Evolutionary conservation across 345 rosid species (phyloP).

Genomic region (Melaleuca quinquenervia): DNA sequence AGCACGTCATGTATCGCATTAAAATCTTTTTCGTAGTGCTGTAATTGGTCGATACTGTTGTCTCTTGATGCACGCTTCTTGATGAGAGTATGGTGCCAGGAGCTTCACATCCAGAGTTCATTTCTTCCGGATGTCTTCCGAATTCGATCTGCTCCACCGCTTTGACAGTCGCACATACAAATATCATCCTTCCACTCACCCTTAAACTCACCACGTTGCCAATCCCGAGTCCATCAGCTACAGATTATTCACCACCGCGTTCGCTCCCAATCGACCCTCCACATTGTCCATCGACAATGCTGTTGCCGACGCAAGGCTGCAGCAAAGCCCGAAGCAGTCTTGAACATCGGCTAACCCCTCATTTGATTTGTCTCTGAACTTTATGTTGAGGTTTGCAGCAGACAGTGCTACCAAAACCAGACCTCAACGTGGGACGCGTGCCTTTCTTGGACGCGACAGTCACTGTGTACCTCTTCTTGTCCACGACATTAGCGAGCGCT

Average conservation of each 20-base stretch:
- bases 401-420: conserved; percentile 48
- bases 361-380: conserved; percentile 46
- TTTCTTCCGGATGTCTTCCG: not conserved
- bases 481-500: conserved; percentile 35
- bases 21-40: not conserved
- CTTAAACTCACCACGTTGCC: not conserved
- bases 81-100: not conserved
- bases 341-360: conserved; percentile 6
- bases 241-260: not conserved
- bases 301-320: not conserved
- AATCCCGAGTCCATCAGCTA: not conserved
- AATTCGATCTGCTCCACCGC: not conserved
- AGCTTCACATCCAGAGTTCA: not conserved
- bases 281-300: not conserved
- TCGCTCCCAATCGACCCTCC: not conserved
- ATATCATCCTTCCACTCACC: not conserved
- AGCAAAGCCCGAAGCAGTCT: not conserved
- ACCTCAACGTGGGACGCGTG: conserved; percentile 5
- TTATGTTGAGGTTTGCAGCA: conserved; percentile 51
- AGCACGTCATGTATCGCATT: not conserved
- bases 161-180: not conserved
- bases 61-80: not conserved
- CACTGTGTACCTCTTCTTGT: conserved; percentile 60
- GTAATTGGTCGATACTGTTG: not conserved
- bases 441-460: conserved; percentile 56